Base-by-base conservation (phyloP, 2,329 filamentous ascomycete species). In the Sarocladium oryzae region DNA sequence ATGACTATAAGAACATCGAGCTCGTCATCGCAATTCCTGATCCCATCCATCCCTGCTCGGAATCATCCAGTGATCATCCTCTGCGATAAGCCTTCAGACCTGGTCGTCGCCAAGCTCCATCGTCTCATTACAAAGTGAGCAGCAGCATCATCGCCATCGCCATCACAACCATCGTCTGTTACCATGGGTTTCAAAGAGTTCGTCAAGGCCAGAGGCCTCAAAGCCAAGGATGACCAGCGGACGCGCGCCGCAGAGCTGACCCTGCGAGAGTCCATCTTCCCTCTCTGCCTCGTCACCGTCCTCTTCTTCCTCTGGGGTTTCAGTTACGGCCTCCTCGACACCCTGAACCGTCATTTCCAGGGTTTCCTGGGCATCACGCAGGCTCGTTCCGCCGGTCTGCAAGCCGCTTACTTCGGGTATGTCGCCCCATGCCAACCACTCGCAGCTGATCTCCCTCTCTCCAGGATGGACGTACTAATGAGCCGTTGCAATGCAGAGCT, bases 231-330 rank as follows among this genome's bases (percentile, higher is more conserved):
- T 52, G 56, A 65, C 50, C 60, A 64, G 54, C 63, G 66, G 40
- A 76, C 72, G 15, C 68, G 61, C 46, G 71, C 71, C 1, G 71
- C 72, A 8, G 69, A 86, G 63, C 70, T 89, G 55, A 87, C 83
- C 0, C 63, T 88, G 26, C 73, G 81, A 50, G 75, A 86, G 60
- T 88, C 84, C 11, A 72, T 89, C 50, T 78, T 78, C 57, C 86
- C 85, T 2, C 74, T 88, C 41, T 70, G 72, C 51, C 73, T 89
- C 4, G 70, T 73, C 41, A 75, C 72, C 6, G 62, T 68, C 23
- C 63, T 74, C 28, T 74, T 73, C 63, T 73, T 74, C 54, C 67
- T 75, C 36, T 73, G 70, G 71, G 71, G 71, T 10, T 73, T 75
- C 58, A 69, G 68, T 51, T 74, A 73, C 56, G 70, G 72, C 38